Percentiles rank a stretch among this genome's conserved stretches.
Evolutionary conservation across 441 rosid genomes (phyloP).

Genomic region (Euphorbia neoarborescens): DNA sequence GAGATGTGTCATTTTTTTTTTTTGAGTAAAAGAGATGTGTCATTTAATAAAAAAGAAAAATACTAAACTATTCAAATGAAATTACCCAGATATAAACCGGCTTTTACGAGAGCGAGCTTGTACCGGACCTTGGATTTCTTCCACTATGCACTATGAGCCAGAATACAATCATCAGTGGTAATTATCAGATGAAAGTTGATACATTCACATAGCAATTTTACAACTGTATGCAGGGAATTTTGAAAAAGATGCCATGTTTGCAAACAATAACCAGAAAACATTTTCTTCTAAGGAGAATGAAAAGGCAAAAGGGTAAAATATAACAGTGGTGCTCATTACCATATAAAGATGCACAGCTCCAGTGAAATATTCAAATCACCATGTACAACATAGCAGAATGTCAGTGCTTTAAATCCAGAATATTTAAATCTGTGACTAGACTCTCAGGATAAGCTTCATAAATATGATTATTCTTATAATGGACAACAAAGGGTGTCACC

Average conservation of each 20-base stretch:
- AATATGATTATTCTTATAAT: background rate
- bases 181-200: background rate
- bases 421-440: background rate
- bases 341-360: background rate
- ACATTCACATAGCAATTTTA: background rate
- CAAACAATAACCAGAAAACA: background rate
- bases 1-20: too few species aligned
- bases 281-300: background rate
- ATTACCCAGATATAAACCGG: slow-evolving; percentile 96
- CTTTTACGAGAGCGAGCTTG: slow-evolving; percentile 93
- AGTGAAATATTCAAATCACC: background rate
- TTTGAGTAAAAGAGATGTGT: too few species aligned
- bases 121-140: slow-evolving; percentile 93
- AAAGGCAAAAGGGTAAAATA: background rate
- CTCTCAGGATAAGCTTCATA: background rate
- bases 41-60: too few species aligned
- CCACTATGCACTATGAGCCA: slow-evolving; percentile 81
- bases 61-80: slow-evolving; percentile 10
- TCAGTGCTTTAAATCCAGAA: background rate
- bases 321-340: background rate
- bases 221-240: background rate
- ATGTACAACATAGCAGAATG: background rate
- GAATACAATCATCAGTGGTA: slow-evolving; percentile 13
- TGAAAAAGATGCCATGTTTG: background rate
- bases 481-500: background rate